These are phyloP conservation scores for Spinacia oleracea DNA, from an alignment of 179 eudicot species.

Conservation along the genomic window DNA sequence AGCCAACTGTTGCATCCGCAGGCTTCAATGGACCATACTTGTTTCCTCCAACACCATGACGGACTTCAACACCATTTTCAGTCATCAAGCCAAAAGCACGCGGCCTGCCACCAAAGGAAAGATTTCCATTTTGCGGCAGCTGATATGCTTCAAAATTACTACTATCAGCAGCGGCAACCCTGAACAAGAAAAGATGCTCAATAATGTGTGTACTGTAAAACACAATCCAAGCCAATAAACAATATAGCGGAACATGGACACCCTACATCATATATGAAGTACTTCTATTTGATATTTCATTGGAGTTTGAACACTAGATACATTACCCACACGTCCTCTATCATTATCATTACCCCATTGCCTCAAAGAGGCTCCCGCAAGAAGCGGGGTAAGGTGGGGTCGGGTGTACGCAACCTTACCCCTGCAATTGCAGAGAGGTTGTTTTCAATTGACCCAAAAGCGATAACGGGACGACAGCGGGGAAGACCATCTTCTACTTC, in stretches of 20 bases:
- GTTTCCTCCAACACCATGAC: constrained; percentile 33
- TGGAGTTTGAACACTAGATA: neutral
- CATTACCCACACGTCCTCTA: neutral
- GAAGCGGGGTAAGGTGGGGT: no score
- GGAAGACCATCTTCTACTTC: no score
- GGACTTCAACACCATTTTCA: constrained; percentile 33
- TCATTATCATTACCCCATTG: no score
- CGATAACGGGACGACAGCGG: no score
- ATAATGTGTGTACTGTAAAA: neutral
- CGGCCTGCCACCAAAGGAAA: constrained; percentile 28
- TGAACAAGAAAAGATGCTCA: constrained; percentile 18
- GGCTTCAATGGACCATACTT: constrained; percentile 38
- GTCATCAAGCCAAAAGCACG: constrained; percentile 36
- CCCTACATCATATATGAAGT: neutral
- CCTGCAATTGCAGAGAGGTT: no score
- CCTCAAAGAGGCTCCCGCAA: no score
- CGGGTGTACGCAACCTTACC: no score
- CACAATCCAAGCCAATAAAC: neutral
- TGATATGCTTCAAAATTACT: constrained; percentile 28
- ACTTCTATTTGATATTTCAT: neutral
- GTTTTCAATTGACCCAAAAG: no score
- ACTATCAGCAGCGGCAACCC: constrained; percentile 38
- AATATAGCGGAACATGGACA: neutral
- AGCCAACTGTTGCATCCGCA: constrained; percentile 38
- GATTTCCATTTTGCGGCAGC: constrained; percentile 35